Base-by-base conservation (phyloP, 1,139 yeast genomes). In the Kazachstania sp. region DNA sequence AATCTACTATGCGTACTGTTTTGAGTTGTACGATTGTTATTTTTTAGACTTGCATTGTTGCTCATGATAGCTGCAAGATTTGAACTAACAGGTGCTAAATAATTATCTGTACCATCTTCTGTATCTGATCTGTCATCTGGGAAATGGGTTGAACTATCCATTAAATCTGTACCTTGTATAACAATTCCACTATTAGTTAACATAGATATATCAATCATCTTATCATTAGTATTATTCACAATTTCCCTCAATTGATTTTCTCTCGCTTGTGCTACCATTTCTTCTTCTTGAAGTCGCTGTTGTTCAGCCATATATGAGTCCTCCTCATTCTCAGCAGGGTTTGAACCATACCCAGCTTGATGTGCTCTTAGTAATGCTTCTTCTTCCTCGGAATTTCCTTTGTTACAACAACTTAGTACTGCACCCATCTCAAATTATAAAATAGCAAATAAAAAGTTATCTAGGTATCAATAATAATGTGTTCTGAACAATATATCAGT, bases 161-260 rank as follows among this genome's bases (percentile, higher is more conserved):
- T 9, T 12, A 45, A 18, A 47, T 62, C 65, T 41, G 51, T 52
- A 28, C 63, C 57, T 29, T 55, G 60, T 2, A 58, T 47, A 13
- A 63, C 66, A 16, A 63, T 62, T 5, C 65, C 66, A 46, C 66
- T 61, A 46, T 62, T 61, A 47, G 58, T 61, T 20, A 64, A 58
- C 67, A 63, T 62, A 2, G 66, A 61, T 16, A 63, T 63, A 46
- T 63, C 67, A 23, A 63, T 61, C 36, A 64, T 55, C 45, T 57
- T 61, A 55, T 69, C 72, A 44, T 67, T 69, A 9, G 72, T 68
- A 40, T 59, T 68, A 26, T 64, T 58, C 15, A 69, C 73, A 41
- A 69, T 69, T n/a, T 61, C 61, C 43, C 65, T 63, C 36, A 69
- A 51, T 43, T 67, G 67, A 23, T 63, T 64, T 36, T 68, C 71